Evolutionary conservation across 2,329 filamentous ascomycete genomes (phyloP).

Genomic region (Diplodia intermedia): DNA sequence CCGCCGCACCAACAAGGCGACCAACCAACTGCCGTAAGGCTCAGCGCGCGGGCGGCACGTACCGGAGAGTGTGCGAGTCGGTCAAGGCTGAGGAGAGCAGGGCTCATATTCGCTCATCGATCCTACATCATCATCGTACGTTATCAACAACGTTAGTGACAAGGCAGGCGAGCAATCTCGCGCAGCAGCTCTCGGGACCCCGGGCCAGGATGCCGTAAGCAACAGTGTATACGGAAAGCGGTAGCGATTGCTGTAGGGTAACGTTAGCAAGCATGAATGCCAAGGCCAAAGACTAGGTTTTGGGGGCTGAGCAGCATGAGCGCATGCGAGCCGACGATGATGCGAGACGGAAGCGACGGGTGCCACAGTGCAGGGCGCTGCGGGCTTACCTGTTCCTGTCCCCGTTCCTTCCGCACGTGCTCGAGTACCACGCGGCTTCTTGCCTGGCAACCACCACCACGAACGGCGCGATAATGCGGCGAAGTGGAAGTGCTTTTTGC

Average conservation of each 20-base stretch:
- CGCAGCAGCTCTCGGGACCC: background rate
- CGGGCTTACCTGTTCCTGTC: background rate
- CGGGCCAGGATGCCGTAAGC: background rate
- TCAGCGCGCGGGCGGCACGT: background rate
- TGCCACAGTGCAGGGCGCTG: background rate
- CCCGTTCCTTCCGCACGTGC: constrained; percentile 2
- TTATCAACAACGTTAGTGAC: background rate
- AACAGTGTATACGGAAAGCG: background rate
- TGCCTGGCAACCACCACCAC: background rate
- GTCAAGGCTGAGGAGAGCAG: background rate
- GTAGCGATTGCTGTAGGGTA: background rate
- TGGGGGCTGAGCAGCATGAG: no score
- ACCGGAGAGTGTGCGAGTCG: background rate
- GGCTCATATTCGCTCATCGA: background rate
- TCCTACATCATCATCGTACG: background rate
- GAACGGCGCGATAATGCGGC: no score
- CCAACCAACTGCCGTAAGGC: background rate
- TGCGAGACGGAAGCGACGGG: background rate
- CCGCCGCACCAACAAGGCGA: background rate
- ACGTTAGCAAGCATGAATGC: constrained; percentile 1
- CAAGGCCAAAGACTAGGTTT: background rate
- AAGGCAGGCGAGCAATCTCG: background rate
- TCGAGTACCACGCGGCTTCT: no score
- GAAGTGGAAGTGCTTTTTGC: background rate
- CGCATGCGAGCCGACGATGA: background rate